Evolutionary conservation across 768 basidiomycete genomes (phyloP).

Genomic region (Sarcodon aspratus): DNA sequence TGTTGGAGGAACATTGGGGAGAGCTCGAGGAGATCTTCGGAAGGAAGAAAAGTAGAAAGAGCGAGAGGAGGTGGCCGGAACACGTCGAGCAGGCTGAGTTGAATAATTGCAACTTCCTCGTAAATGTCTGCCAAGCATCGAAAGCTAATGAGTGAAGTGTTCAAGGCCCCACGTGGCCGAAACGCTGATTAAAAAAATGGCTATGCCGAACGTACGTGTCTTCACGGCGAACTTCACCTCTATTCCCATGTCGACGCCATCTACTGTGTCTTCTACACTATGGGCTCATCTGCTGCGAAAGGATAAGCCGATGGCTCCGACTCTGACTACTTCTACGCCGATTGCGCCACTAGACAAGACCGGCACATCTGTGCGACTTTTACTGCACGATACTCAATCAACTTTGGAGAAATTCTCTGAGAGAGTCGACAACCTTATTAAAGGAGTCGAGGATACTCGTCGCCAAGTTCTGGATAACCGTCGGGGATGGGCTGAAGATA

Average conservation of each 20-base stretch:
- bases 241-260: slow-evolving; percentile 1
- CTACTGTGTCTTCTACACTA: slow-evolving; percentile 7
- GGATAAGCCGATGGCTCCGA: slow-evolving; percentile 17
- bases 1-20: no score
- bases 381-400: slow-evolving; percentile 64
- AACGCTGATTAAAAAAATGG: neutral
- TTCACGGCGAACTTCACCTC: neutral
- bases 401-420: slow-evolving; percentile 58
- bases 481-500: neutral
- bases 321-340: slow-evolving; percentile 17
- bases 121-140: no score
- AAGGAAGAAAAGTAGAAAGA: no score
- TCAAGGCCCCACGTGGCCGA: no score
- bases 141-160: no score
- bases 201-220: neutral
- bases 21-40: no score
- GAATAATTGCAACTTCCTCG: no score
- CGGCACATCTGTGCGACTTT: slow-evolving; percentile 58
- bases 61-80: no score
- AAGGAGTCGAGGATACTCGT: slow-evolving; percentile 38
- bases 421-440: slow-evolving; percentile 40
- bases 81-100: no score
- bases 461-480: slow-evolving; percentile 4
- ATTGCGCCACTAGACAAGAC: slow-evolving; percentile 45
- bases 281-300: slow-evolving; percentile 50